A percentile compares a stretch with the other conserved stretches of the same genome.
Conservation (phyloP, 2,329 filamentous ascomycete genomes). For the Diplocarpon rosae region DNA sequence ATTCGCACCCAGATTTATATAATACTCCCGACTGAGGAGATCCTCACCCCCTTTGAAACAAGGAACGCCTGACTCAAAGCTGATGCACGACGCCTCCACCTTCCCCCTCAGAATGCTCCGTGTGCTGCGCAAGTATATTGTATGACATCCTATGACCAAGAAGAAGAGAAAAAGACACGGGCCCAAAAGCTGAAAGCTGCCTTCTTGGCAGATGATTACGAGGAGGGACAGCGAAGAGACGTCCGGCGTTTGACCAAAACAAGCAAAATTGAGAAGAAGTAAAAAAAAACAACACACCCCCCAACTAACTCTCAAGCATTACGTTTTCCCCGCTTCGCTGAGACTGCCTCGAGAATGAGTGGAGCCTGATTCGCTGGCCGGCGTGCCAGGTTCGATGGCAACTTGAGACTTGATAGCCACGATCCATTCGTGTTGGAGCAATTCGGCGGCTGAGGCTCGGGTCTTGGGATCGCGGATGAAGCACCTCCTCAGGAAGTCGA, state of each 20-base stretch:
- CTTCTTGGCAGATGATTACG: not conserved
- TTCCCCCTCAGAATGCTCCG: slow-evolving; percentile 12
- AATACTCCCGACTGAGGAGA: not conserved
- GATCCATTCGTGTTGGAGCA: slow-evolving; percentile 91
- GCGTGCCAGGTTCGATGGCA: slow-evolving; percentile 48
- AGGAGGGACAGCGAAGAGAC: too few species aligned
- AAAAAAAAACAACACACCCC: too few species aligned
- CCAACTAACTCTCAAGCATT: too few species aligned
- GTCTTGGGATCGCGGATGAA: slow-evolving; percentile 75
- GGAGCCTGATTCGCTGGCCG: slow-evolving; percentile 37
- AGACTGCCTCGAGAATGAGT: slow-evolving; percentile 20
- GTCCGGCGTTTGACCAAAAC: too few species aligned
- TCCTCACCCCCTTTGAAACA: not conserved
- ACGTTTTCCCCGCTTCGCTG: not conserved
- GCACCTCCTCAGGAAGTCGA: slow-evolving; percentile 81
- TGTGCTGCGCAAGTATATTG: slow-evolving; percentile 10
- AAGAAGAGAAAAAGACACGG: not conserved
- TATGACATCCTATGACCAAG: not conserved
- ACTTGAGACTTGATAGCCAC: slow-evolving; percentile 54
- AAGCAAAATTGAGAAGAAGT: too few species aligned
- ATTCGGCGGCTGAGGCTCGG: slow-evolving; percentile 71
- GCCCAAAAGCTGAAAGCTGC: not conserved
- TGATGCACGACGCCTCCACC: slow-evolving; percentile 7
- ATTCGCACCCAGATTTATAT: not conserved
- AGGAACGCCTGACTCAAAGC: slow-evolving; percentile 16